phyloP scores from a whole-genome alignment of 2,329 filamentous ascomycete species.

The Alternaria ethzedia region DNA sequence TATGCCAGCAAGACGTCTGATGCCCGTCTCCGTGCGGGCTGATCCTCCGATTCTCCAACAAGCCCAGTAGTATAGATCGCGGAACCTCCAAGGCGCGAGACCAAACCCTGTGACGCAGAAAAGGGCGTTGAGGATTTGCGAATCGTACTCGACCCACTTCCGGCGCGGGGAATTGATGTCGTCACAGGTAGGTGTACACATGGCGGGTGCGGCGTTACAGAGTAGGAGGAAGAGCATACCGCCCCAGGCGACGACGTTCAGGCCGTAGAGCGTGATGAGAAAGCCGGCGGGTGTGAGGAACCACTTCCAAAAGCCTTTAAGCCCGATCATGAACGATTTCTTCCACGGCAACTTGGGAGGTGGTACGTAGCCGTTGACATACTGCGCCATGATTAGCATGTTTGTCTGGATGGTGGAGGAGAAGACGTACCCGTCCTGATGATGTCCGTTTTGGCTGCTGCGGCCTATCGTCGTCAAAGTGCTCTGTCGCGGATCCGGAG shows the following conservation, averaged over 20 bases:
- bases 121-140: constrained; percentile 80
- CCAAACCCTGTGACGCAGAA: constrained; percentile 90
- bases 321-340: constrained; percentile 64
- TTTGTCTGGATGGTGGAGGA: not conserved
- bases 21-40: constrained; percentile 54
- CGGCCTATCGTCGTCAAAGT: constrained; percentile 14
- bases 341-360: constrained; percentile 59
- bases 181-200: constrained; percentile 75
- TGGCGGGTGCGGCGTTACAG: constrained; percentile 73
- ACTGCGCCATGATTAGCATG: constrained; percentile 21
- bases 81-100: constrained; percentile 81
- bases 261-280: constrained; percentile 76
- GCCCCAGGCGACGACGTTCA: constrained; percentile 87
- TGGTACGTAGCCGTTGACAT: constrained; percentile 50
- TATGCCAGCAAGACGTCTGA: constrained; percentile 75
- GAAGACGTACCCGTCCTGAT: constrained; percentile 26
- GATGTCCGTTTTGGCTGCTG: constrained; percentile 17
- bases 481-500: constrained; percentile 25
- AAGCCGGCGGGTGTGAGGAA: constrained; percentile 78
- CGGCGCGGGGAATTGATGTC: constrained; percentile 77
- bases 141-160: constrained; percentile 85
- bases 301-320: constrained; percentile 73
- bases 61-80: constrained; percentile 77
- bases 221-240: constrained; percentile 89
- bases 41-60: constrained; percentile 64